Evolutionary conservation across 805 yeast species (phyloP).

Genomic region (Tetrapisispora phaffii): DNA sequence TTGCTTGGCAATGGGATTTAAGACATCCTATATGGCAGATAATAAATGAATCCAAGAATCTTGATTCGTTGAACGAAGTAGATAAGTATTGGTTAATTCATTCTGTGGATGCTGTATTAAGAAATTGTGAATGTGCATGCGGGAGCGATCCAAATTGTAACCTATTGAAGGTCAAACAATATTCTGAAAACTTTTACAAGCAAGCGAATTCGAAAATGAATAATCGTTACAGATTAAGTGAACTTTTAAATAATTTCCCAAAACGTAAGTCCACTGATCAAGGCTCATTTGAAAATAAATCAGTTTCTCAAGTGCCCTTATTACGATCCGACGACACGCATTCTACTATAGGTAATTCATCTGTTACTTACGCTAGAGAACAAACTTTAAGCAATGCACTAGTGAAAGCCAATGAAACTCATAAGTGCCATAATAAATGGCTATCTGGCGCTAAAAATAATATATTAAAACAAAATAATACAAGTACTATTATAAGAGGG

Average conservation of each 20-base stretch:
- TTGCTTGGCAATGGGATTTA: constrained; percentile 85
- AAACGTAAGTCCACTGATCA: neutral
- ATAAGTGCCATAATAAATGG: neutral
- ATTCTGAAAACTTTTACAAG: constrained; percentile 39
- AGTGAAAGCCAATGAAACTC: neutral
- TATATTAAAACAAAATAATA: no score
- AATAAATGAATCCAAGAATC: constrained; percentile 34
- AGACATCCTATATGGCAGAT: constrained; percentile 62
- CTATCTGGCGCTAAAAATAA: neutral
- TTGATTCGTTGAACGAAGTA: constrained; percentile 45
- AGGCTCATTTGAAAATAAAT: no score
- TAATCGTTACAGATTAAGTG: constrained; percentile 3
- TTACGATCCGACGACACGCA: no score
- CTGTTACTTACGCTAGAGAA: no score
- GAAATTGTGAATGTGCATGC: constrained; percentile 50
- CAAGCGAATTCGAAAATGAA: constrained; percentile 2
- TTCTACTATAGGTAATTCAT: no score
- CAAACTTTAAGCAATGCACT: no score
- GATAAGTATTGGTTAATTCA: constrained; percentile 49
- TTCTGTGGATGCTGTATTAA: constrained; percentile 52
- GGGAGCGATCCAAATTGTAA: constrained; percentile 44
- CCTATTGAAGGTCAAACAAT: constrained; percentile 53
- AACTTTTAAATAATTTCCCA: neutral
- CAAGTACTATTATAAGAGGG: neutral
- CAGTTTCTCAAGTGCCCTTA: no score